Evolutionary conservation across 148 eudicot species (phyloP).

Genomic region (Rhododendron ferrugineum): DNA sequence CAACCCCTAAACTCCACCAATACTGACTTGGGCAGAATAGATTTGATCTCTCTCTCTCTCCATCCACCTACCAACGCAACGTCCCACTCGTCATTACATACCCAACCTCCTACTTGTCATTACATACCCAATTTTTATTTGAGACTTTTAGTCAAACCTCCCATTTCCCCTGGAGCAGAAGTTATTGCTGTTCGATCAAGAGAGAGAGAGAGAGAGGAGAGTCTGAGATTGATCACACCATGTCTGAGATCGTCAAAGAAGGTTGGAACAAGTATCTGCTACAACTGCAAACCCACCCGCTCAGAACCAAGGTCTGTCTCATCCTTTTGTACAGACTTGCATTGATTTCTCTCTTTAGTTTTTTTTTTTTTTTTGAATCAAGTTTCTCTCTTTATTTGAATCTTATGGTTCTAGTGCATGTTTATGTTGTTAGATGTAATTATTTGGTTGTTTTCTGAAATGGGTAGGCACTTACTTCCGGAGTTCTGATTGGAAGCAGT

Average conservation of each 20-base stretch:
- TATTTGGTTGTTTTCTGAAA: neutral
- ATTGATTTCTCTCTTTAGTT: neutral
- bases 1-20: neutral
- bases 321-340: neutral
- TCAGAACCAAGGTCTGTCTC: constrained; percentile 49
- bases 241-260: constrained; percentile 46
- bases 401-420: neutral
- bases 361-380: neutral
- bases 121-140: neutral
- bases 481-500: constrained; percentile 48
- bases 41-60: neutral
- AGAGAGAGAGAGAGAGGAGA: neutral
- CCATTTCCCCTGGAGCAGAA: neutral
- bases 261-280: constrained; percentile 49
- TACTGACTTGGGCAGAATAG: neutral
- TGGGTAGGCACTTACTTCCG: constrained; percentile 52
- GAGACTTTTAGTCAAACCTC: neutral
- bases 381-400: neutral
- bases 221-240: constrained; percentile 16
- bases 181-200: neutral
- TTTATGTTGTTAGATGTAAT: constrained; percentile 3
- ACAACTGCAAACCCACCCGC: constrained; percentile 47
- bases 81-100: too few species aligned
- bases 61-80: too few species aligned
- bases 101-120: too few species aligned